Evolutionary conservation across 2,329 filamentous ascomycete genomes (phyloP).

Genomic region (Venturia effusa): DNA sequence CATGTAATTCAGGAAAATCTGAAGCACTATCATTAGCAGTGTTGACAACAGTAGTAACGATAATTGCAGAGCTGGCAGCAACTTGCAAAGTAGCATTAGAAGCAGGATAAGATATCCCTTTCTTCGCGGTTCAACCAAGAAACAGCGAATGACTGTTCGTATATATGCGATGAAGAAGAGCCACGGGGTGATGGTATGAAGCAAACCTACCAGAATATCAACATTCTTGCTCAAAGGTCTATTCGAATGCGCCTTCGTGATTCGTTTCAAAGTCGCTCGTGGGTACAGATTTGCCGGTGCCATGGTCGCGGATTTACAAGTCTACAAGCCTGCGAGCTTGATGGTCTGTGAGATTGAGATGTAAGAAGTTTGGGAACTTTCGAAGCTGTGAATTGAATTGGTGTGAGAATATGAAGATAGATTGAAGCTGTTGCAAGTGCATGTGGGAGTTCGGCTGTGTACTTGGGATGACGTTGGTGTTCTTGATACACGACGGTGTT

Average conservation of each 20-base stretch:
- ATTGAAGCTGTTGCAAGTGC: background rate
- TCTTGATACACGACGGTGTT: background rate
- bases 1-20: constrained; percentile 80
- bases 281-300: constrained; percentile 67
- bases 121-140: too few species aligned
- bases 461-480: background rate
- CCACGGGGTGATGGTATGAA: background rate
- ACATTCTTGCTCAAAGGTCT: constrained; percentile 73
- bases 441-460: background rate
- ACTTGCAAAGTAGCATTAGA: too few species aligned
- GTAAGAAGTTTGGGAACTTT: background rate
- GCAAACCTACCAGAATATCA: constrained; percentile 59
- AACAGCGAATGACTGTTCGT: too few species aligned
- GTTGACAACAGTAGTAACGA: too few species aligned
- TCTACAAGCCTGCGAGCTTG: background rate
- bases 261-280: constrained; percentile 74
- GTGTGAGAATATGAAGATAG: background rate
- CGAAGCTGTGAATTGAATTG: background rate
- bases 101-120: too few species aligned
- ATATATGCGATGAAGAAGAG: too few species aligned
- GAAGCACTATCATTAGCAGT: too few species aligned
- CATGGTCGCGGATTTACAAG: constrained; percentile 29
- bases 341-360: background rate
- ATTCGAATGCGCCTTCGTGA: constrained; percentile 79
- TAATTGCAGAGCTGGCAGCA: too few species aligned